phyloP scores from a whole-genome alignment of 225 moss, liverwort and hornwort genomes.

The Asterella californica region DNA sequence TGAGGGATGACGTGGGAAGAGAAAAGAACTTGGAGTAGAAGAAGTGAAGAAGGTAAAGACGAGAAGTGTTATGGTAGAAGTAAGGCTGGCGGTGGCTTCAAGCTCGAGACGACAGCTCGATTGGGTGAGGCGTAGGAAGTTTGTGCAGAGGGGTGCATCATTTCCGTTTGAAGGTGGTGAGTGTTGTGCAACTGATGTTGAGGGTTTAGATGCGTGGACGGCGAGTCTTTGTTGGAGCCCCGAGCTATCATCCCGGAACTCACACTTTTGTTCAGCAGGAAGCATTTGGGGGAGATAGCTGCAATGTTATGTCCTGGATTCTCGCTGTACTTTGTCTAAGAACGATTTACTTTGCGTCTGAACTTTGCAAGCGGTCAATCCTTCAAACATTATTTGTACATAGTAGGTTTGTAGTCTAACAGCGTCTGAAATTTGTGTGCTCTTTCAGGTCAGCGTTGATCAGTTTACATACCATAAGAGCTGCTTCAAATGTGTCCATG shows the following conservation, averaged over 20 bases:
- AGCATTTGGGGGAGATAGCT: background rate
- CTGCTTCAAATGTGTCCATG: constrained; percentile 96
- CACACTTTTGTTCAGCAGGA: background rate
- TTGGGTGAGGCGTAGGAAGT: background rate
- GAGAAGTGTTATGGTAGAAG: background rate
- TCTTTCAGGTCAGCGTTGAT: constrained; percentile 88
- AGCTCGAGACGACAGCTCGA: background rate
- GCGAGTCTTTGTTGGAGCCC: background rate
- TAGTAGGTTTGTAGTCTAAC: background rate
- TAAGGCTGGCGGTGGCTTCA: background rate
- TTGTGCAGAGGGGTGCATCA: background rate
- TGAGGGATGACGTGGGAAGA: constrained; percentile 3
- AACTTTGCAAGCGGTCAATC: background rate
- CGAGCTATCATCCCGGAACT: no score
- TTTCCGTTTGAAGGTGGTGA: background rate
- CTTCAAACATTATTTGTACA: background rate
- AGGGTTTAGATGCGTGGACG: background rate
- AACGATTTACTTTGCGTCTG: background rate
- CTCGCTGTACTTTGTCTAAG: background rate
- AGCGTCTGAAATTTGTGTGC: background rate
- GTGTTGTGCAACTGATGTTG: constrained; percentile 2
- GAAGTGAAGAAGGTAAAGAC: background rate
- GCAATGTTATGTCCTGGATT: background rate
- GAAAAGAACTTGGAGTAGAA: constrained; percentile 3
- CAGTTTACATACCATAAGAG: constrained; percentile 88